Evolutionary conservation across 192 early-diverging fungal genomes (phyloP).

Genomic region (Podila horticola): DNA sequence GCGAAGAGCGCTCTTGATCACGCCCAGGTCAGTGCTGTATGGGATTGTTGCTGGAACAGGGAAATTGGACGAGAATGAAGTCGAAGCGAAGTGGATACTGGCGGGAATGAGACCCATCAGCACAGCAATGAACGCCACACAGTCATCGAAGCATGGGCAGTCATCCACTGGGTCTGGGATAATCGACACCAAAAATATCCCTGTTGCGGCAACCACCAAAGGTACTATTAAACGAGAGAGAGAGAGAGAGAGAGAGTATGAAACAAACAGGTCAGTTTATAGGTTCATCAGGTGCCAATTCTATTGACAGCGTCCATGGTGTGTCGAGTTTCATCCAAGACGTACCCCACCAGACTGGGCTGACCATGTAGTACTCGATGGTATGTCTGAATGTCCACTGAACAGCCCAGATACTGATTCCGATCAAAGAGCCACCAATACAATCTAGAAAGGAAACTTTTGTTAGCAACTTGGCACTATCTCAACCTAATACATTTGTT

Average conservation of each 20-base stretch:
- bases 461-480: background rate
- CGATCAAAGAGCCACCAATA: conserved; percentile 74
- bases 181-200: conserved; percentile 51
- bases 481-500: background rate
- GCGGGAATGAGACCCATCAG: conserved; percentile 69
- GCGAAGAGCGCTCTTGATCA: conserved; percentile 32
- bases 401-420: conserved; percentile 62
- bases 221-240: conserved; percentile 18
- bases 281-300: background rate
- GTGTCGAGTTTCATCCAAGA: background rate
- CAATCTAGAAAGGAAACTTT: conserved; percentile 11
- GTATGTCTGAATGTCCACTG: conserved; percentile 63
- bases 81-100: conserved; percentile 61
- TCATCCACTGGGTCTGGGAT: conserved; percentile 74
- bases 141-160: conserved; percentile 83
- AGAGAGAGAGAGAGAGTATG: background rate
- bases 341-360: conserved; percentile 35
- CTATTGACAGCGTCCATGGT: background rate
- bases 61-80: conserved; percentile 42
- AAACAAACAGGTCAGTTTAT: background rate
- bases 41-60: conserved; percentile 51
- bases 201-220: conserved; percentile 9
- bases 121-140: conserved; percentile 72
- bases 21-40: conserved; percentile 31
- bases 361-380: conserved; percentile 44